phyloP scores from a whole-genome alignment of 2,329 filamentous ascomycete species.

The Phialophora macrospora region DNA sequence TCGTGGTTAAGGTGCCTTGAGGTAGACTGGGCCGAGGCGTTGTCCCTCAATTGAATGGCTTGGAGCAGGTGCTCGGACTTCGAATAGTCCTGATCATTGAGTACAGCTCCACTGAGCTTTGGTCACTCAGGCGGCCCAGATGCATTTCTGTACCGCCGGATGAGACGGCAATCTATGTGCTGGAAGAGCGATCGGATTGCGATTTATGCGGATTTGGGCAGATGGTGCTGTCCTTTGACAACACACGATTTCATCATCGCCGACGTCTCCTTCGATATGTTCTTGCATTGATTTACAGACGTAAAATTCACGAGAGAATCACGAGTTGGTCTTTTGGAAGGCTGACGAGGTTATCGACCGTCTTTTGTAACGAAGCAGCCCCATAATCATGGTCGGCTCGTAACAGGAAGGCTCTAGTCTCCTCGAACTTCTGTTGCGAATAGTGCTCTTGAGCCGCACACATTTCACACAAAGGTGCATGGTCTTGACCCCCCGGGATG shows the following conservation, averaged over 20 bases:
- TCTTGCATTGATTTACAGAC: not conserved
- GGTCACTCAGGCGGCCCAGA: not conserved
- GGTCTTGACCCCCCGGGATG: not conserved
- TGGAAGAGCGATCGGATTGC: not conserved
- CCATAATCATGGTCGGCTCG: not conserved
- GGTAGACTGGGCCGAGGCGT: not conserved
- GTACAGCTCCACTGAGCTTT: constrained; percentile 1
- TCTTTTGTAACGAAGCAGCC: not conserved
- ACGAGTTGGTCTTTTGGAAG: not conserved
- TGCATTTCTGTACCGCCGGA: constrained; percentile 3
- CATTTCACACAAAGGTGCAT: not conserved
- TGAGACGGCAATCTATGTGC: not conserved
- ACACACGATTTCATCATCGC: not conserved
- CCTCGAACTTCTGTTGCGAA: not conserved
- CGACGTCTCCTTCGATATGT: not conserved
- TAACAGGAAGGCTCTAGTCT: not conserved
- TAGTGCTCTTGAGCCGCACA: not conserved
- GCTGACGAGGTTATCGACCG: constrained; percentile 12
- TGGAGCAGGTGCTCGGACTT: constrained; percentile 12
- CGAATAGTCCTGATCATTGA: not conserved
- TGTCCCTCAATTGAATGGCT: not conserved
- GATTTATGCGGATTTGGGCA: no score
- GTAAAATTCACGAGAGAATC: not conserved
- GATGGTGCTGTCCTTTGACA: not conserved
- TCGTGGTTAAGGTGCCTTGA: not conserved